Evolutionary conservation across 345 rosid species (phyloP).

Genomic region (Hypericum androsaemum): DNA sequence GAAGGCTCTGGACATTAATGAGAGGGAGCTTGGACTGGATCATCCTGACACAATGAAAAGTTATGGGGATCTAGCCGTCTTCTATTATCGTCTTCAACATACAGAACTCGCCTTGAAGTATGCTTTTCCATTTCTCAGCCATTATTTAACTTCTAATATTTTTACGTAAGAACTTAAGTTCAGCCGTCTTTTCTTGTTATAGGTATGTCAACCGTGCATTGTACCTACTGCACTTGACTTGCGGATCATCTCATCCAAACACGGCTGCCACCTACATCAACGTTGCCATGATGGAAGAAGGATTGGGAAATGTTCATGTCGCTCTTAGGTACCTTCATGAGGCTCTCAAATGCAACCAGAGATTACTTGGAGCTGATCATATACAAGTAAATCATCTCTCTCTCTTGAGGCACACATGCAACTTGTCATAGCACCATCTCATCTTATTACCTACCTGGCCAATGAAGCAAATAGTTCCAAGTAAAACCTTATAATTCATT

Average conservation of each 20-base stretch:
- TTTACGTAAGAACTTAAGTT: background rate
- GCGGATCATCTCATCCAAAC: slow-evolving; percentile 31
- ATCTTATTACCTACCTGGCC: too few relatives aligned
- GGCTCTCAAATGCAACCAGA: slow-evolving; percentile 28
- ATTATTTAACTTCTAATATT: too few relatives aligned
- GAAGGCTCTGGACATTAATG: slow-evolving; percentile 28
- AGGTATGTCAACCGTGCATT: slow-evolving; percentile 32
- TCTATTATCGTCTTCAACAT: slow-evolving; percentile 28
- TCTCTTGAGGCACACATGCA: background rate
- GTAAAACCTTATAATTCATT: too few relatives aligned
- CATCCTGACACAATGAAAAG: slow-evolving; percentile 34
- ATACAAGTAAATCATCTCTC: slow-evolving; percentile 17
- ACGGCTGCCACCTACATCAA: slow-evolving; percentile 32
- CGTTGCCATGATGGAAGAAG: slow-evolving; percentile 34
- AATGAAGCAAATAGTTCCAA: too few relatives aligned
- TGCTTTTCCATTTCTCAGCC: slow-evolving; percentile 20
- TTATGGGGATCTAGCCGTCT: slow-evolving; percentile 29
- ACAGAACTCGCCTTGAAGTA: slow-evolving; percentile 30
- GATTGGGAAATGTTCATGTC: slow-evolving; percentile 26
- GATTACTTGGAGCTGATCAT: slow-evolving; percentile 30
- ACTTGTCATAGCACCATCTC: too few relatives aligned
- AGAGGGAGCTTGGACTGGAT: slow-evolving; percentile 31
- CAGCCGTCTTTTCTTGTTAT: background rate
- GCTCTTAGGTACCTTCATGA: slow-evolving; percentile 32
- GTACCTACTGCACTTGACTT: slow-evolving; percentile 26